These are phyloP conservation scores for Acmispon strigosus DNA, from an alignment of 306 rosid genomes.

Conservation along the genomic window DNA sequence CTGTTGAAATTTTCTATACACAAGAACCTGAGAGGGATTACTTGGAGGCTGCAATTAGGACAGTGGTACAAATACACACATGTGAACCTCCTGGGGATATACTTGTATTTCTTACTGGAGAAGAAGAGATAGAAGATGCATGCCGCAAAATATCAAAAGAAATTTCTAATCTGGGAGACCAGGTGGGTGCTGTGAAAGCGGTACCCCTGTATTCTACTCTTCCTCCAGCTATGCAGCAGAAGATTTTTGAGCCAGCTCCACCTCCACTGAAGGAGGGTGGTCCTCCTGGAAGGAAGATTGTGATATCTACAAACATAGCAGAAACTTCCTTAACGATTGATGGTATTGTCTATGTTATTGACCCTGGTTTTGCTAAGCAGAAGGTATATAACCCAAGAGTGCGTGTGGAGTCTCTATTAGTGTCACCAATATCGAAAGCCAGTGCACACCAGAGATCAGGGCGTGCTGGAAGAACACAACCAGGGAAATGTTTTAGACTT, in stretches of 20 bases:
- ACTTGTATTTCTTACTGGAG: conserved; percentile 87
- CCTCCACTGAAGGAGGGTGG: conserved; percentile 72
- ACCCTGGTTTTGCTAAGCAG: conserved; percentile 89
- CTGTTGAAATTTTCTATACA: conserved; percentile 79
- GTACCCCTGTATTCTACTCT: conserved; percentile 88
- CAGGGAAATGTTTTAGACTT: conserved; percentile 90
- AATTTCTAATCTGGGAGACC: conserved; percentile 68
- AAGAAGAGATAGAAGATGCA: conserved; percentile 96
- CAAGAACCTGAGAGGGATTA: conserved; percentile 94
- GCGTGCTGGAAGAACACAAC: conserved; percentile 95
- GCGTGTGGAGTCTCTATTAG: conserved; percentile 84
- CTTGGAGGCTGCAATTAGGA: conserved; percentile 88
- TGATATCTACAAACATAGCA: conserved; percentile 83
- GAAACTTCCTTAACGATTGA: conserved; percentile 94
- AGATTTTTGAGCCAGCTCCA: conserved; percentile 79
- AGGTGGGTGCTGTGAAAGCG: conserved; percentile 89
- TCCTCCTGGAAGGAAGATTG: conserved; percentile 87
- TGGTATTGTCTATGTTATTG: conserved; percentile 91
- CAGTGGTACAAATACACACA: conserved; percentile 86
- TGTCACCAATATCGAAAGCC: conserved; percentile 89
- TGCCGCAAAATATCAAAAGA: conserved; percentile 81
- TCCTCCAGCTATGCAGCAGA: conserved; percentile 94
- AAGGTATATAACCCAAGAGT: conserved; percentile 81
- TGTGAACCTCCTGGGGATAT: conserved; percentile 82
- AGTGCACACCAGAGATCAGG: conserved; percentile 98